Base-by-base conservation (phyloP, 371 early-diverging fungal species). In the Mucor lusitanicus region DNA sequence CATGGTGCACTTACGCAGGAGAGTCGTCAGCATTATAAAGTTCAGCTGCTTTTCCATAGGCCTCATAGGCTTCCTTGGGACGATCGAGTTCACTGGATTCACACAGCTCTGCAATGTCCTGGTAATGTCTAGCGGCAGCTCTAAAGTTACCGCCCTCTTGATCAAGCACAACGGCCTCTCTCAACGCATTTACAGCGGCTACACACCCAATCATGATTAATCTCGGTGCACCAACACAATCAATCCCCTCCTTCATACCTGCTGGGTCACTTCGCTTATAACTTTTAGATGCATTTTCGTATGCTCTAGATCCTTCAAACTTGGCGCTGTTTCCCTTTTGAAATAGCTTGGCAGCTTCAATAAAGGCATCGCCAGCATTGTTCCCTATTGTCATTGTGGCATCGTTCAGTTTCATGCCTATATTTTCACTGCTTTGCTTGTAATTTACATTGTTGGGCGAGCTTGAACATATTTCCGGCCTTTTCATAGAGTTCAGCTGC, bases 21-120 rank as follows among this genome's bases (percentile, higher is more conserved):
- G 95, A 91, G 55, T 97, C 97, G 70, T 98, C 98, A 37, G 88
- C 91, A 19, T 84, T 75, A 72, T 92, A 98, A 89, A 96, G 92
- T 42, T 98, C 96, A 0, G 94, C 94, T 1, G 99, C 98, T 30
- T 82, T 78, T 67, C 91, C 89, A 81, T 97, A 98, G 3, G 95
- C 90, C 35, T 87, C 77, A 87, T 94, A 91, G 15, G 98, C 95
- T 42, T 88, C 87, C 53, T 90, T 86, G 9, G 88, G 69, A 75
- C 94, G 91, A 37, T 85, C 85, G 15, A 97, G 71, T 37, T 97
- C 96, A 12, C 80, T 81, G 9, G 68, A 68, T 73, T 98, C 98
- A 76, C 93, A 96, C 50, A 96, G 89, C 72, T 91, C 90, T 32
- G 95, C 99, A 71, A 96, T 89, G 59, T 95, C 95, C 76, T 97